Evolutionary conservation across 169 alveolate species (phyloP).

Genomic region (Eimeria necatrix): DNA sequence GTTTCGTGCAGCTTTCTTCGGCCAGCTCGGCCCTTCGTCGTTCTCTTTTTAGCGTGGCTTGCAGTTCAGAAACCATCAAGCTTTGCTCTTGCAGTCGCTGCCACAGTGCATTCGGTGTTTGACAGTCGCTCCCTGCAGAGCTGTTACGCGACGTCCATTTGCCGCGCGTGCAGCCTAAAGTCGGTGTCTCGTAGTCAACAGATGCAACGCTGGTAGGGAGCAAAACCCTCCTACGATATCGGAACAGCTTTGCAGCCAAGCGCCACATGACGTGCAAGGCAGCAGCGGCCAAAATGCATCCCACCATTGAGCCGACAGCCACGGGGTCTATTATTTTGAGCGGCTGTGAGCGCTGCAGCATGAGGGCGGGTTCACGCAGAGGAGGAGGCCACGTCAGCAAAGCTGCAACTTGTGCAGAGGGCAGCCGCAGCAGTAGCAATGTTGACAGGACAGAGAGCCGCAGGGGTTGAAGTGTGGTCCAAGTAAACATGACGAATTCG

Average conservation of each 20-base stretch:
- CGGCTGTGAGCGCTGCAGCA: constrained; percentile 77
- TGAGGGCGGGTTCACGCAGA: constrained; percentile 46
- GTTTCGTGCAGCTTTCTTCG: not conserved
- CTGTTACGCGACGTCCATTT: constrained; percentile 44
- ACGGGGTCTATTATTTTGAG: constrained; percentile 64
- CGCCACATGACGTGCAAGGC: not conserved
- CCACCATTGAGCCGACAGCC: constrained; percentile 76
- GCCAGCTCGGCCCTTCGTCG: constrained; percentile 17
- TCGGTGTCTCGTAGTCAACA: not conserved
- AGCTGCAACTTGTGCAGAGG: constrained; percentile 62
- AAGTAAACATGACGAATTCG: constrained; percentile 55
- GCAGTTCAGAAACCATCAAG: not conserved
- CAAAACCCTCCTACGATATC: not conserved
- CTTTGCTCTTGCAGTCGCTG: constrained; percentile 56
- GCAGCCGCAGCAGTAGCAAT: constrained; percentile 69
- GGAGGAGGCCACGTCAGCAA: constrained; percentile 66
- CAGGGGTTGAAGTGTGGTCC: constrained; percentile 68
- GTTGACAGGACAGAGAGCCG: constrained; percentile 56
- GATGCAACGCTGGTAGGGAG: not conserved
- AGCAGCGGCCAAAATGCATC: constrained; percentile 49
- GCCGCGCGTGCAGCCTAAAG: constrained; percentile 39
- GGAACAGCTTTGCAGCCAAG: not conserved
- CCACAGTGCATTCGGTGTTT: constrained; percentile 21
- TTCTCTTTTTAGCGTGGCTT: not conserved
- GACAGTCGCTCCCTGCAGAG: constrained; percentile 23